Evolutionary conservation across 1,284 basidiomycete species (phyloP).

Genomic region (Polyporus tsugae): DNA sequence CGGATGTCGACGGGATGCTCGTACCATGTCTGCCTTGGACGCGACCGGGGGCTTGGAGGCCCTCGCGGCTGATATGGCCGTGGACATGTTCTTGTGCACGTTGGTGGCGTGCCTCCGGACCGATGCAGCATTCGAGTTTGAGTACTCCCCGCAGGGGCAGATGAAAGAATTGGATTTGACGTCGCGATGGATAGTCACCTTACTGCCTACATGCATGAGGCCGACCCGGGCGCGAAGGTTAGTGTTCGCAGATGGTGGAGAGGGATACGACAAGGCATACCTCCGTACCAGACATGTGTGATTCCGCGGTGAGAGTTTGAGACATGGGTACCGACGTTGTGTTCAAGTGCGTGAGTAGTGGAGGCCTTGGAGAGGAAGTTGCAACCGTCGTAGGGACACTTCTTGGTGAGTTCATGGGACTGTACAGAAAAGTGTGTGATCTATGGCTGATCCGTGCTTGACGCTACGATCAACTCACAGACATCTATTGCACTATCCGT

Average conservation of each 20-base stretch:
- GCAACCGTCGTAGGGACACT: slow-evolving; percentile 16
- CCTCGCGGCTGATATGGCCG: not conserved
- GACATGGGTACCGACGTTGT: slow-evolving; percentile 24
- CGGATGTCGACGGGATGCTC: not conserved
- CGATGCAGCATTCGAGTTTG: slow-evolving; percentile 11
- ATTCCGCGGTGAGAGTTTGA: slow-evolving; percentile 18
- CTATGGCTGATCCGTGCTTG: not conserved
- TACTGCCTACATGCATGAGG: not conserved
- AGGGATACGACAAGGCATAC: slow-evolving; percentile 14
- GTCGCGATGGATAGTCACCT: slow-evolving; percentile 25
- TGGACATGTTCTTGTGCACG: slow-evolving; percentile 14
- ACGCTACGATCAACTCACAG: not conserved
- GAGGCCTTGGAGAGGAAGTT: slow-evolving; percentile 11
- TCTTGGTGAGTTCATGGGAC: not conserved
- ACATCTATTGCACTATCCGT: not conserved
- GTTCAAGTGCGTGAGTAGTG: not conserved
- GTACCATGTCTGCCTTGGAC: not conserved
- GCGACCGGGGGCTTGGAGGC: not conserved
- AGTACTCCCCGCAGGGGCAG: slow-evolving; percentile 25
- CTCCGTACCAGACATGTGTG: slow-evolving; percentile 25
- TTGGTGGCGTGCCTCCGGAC: slow-evolving; percentile 22
- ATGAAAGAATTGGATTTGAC: slow-evolving; percentile 17
- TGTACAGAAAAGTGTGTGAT: not conserved
- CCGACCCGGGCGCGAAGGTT: not conserved
- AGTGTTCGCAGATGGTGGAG: not conserved